These are phyloP conservation scores for Ustilago crameri DNA, from an alignment of 1,284 basidiomycete genomes.

Conservation along the genomic window DNA sequence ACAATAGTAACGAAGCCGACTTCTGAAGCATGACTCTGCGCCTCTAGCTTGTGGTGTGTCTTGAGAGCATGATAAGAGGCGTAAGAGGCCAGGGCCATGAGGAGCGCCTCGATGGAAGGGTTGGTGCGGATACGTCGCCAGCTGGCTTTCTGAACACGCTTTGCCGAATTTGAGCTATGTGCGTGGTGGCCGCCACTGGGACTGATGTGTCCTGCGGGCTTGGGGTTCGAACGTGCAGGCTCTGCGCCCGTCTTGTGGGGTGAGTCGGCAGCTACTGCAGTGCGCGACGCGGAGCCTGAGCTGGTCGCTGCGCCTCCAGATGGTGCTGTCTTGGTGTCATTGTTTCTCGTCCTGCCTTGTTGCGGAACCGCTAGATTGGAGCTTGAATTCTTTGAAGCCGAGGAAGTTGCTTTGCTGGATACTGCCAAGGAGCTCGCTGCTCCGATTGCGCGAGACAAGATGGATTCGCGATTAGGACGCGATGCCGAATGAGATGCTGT, in stretches of 20 bases:
- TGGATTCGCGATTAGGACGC: slow-evolving; percentile 20
- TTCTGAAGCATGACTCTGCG: slow-evolving; percentile 44
- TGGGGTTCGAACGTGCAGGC: slow-evolving; percentile 20
- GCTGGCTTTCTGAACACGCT: neutral
- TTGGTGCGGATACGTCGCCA: slow-evolving; percentile 35
- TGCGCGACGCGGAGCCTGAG: neutral
- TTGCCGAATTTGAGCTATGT: neutral
- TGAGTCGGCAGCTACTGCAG: slow-evolving; percentile 1
- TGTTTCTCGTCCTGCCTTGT: slow-evolving; percentile 10
- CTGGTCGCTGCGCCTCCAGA: neutral
- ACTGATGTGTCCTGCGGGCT: slow-evolving; percentile 7
- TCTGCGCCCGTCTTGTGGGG: slow-evolving; percentile 12
- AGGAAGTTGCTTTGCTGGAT: slow-evolving; percentile 3
- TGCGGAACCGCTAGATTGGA: neutral
- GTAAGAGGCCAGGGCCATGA: slow-evolving; percentile 39
- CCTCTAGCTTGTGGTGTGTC: slow-evolving; percentile 28
- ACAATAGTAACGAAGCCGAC: slow-evolving; percentile 42
- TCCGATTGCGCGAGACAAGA: slow-evolving; percentile 24
- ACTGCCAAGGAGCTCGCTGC: slow-evolving; percentile 14
- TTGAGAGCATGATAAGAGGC: slow-evolving; percentile 37
- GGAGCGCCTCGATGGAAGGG: slow-evolving; percentile 38
- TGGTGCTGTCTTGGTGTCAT: slow-evolving; percentile 2
- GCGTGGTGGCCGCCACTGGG: neutral
- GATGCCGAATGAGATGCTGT: slow-evolving; percentile 3
- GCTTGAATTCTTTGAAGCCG: slow-evolving; percentile 1